Evolutionary conservation across 2,329 filamentous ascomycete genomes (phyloP).

Genomic region (Dendrostoma leiphaemia): DNA sequence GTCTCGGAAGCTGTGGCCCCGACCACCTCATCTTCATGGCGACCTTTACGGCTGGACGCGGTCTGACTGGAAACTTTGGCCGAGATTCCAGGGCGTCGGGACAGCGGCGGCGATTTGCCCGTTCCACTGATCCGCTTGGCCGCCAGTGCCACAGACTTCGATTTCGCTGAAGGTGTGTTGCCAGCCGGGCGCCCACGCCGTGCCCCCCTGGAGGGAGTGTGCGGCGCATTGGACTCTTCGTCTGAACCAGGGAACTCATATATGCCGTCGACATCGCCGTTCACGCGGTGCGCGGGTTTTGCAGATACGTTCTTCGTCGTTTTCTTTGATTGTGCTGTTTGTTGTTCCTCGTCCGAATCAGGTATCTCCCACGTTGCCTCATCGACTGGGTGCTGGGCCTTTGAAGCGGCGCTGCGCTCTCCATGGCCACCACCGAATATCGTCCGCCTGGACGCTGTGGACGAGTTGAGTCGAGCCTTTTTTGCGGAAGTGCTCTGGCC

Average conservation of each 20-base stretch:
- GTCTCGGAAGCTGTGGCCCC: background rate
- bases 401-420: background rate
- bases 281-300: background rate
- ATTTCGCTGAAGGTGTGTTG: background rate
- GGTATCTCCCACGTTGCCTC: constrained; percentile 22
- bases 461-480: constrained; percentile 18
- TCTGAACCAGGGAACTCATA: constrained; percentile 22
- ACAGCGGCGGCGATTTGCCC: background rate
- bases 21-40: background rate
- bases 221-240: constrained; percentile 11
- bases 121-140: background rate
- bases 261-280: constrained; percentile 5
- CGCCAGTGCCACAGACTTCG: background rate
- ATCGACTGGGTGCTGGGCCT: background rate
- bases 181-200: background rate
- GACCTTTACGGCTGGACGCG: background rate
- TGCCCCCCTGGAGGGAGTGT: background rate
- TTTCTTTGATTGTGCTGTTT: background rate
- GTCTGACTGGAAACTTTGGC: background rate
- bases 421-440: too few species aligned
- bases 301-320: background rate
- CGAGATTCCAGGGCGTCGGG: background rate
- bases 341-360: constrained; percentile 23
- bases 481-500: constrained; percentile 12
- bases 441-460: constrained; percentile 18